Conservation (phyloP, 495 filamentous ascomycete genomes). For the Ramalina intermedia region DNA sequence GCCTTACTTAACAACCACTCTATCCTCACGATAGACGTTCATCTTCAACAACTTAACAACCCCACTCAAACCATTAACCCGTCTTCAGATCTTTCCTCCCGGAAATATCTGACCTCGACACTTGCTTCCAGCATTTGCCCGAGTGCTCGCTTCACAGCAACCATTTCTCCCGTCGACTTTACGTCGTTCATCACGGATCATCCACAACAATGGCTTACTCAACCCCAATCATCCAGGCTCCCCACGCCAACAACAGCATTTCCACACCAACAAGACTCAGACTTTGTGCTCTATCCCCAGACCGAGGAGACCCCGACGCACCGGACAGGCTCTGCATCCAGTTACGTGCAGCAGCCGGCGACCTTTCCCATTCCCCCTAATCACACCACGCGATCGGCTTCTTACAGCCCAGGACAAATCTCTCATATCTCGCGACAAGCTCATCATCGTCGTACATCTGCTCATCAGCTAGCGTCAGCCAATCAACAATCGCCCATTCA, state of each 20-base stretch:
- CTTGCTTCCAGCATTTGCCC: slow-evolving; percentile 12
- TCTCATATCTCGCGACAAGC: slow-evolving; percentile 2
- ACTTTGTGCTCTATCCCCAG: slow-evolving; percentile 16
- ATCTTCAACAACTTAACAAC: not conserved
- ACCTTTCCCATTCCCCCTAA: slow-evolving; percentile 17
- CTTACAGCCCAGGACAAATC: slow-evolving; percentile 5
- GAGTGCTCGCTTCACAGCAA: slow-evolving; percentile 16
- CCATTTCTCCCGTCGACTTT: slow-evolving; percentile 11
- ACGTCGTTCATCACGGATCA: slow-evolving; percentile 18
- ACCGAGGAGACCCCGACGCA: slow-evolving; percentile 1
- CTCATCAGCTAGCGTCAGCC: slow-evolving; percentile 10
- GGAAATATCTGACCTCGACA: slow-evolving; percentile 14
- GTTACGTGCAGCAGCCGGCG: slow-evolving; percentile 11
- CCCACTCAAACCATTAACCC: slow-evolving; percentile 9
- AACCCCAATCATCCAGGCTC: slow-evolving; percentile 17
- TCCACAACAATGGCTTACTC: slow-evolving; percentile 15
- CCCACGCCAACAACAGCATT: slow-evolving; percentile 8
- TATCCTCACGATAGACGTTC: slow-evolving; percentile 10
- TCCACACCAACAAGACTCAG: slow-evolving; percentile 8
- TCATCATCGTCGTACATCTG: slow-evolving; percentile 10
- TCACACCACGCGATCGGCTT: slow-evolving; percentile 7
- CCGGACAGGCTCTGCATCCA: slow-evolving; percentile 3
- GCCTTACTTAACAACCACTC: slow-evolving; percentile 1
- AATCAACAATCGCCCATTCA: slow-evolving; percentile 14
- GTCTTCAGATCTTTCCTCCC: slow-evolving; percentile 15